Conservation (phyloP, 306 rosid genomes). For the Ammopiptanthus mongolicus region DNA sequence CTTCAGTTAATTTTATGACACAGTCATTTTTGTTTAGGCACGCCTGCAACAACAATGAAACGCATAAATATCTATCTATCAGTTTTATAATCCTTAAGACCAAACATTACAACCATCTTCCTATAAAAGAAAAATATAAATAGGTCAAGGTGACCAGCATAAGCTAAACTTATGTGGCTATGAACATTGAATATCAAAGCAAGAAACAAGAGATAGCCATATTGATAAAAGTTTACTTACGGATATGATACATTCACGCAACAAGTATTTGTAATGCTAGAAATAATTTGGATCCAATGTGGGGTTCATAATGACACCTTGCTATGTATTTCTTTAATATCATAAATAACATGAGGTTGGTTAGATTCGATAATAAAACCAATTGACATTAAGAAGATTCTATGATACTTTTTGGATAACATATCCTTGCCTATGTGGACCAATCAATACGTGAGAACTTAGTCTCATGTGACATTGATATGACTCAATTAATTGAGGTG, state of each 20-base stretch:
- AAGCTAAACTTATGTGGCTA: background rate
- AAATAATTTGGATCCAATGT: background rate
- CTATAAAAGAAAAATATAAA: background rate
- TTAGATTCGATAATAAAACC: too few species aligned
- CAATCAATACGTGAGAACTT: too few species aligned
- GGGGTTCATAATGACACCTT: background rate
- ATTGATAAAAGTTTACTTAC: background rate
- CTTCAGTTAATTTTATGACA: slow-evolving; percentile 46
- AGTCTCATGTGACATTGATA: too few species aligned
- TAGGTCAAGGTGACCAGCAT: background rate
- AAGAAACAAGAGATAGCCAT: background rate
- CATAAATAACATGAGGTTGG: background rate
- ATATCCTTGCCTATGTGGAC: too few species aligned
- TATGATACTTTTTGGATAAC: too few species aligned
- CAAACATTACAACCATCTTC: background rate
- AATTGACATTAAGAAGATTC: too few species aligned
- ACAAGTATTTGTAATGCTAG: background rate
- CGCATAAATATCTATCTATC: background rate
- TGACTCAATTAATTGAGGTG: too few species aligned
- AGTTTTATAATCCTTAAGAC: background rate
- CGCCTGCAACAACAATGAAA: slow-evolving; percentile 42
- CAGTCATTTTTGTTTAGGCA: slow-evolving; percentile 64
- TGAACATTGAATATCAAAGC: background rate
- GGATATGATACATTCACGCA: background rate
- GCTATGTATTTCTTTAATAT: background rate